Evolutionary conservation across 441 rosid genomes (phyloP).

Genomic region (Geranium incanum): DNA sequence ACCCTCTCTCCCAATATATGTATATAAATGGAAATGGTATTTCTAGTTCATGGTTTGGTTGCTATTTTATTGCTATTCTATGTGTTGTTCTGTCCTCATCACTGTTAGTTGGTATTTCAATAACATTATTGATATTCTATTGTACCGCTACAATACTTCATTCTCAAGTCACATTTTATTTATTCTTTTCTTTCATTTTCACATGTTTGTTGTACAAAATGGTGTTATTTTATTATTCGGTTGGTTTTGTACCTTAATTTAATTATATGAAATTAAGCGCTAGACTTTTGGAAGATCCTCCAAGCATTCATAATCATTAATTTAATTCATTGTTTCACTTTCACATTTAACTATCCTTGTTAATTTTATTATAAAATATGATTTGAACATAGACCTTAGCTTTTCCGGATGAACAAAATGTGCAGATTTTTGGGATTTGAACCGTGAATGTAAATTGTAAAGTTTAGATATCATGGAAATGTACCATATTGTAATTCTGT

Average conservation of each 20-base stretch:
- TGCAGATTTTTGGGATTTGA: too few species aligned
- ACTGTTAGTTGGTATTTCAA: constrained; percentile 9
- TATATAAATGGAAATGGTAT: background rate
- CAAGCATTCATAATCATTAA: background rate
- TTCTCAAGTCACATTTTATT: background rate
- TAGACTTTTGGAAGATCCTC: background rate
- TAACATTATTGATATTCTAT: constrained; percentile 1
- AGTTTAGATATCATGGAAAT: background rate
- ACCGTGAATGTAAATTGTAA: too few species aligned
- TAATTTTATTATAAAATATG: background rate
- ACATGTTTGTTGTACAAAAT: constrained; percentile 1
- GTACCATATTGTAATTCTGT: background rate
- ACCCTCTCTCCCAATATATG: background rate
- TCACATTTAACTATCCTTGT: background rate
- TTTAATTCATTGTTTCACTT: background rate
- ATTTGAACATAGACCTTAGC: too few species aligned
- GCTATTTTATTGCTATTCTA: background rate
- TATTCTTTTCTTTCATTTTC: background rate
- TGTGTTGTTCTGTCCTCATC: constrained; percentile 9
- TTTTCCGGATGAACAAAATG: too few species aligned
- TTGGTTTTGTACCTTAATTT: background rate
- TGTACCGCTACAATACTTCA: background rate
- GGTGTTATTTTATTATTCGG: background rate
- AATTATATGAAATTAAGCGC: background rate
- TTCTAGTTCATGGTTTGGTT: background rate